phyloP scores from a whole-genome alignment of 2,329 filamentous ascomycete species.

The Aspergillus floridensis region DNA sequence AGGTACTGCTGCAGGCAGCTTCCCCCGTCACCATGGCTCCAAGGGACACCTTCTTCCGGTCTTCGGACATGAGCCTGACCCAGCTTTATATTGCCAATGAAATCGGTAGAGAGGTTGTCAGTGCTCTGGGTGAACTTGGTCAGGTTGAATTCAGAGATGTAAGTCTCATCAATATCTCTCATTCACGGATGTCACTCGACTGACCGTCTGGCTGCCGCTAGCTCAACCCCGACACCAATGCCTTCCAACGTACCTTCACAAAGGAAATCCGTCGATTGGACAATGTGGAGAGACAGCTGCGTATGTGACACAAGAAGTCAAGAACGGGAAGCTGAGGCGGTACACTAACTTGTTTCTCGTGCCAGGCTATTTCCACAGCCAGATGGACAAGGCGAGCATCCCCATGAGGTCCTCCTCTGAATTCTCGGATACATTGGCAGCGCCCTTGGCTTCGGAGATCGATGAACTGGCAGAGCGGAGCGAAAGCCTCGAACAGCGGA shows the following conservation, averaged over 20 bases:
- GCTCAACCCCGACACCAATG: constrained; percentile 89
- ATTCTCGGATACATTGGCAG: constrained; percentile 79
- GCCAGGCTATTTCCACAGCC: constrained; percentile 83
- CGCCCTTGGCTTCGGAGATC: constrained; percentile 89
- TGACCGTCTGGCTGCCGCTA: constrained; percentile 40
- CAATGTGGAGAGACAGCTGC: constrained; percentile 96
- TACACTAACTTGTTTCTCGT: not conserved
- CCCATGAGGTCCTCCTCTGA: constrained; percentile 86
- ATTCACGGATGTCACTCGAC: constrained; percentile 3
- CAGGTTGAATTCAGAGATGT: constrained; percentile 98
- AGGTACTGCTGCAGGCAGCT: constrained; percentile 24
- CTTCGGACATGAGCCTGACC: constrained; percentile 99
- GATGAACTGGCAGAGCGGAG: constrained; percentile 92
- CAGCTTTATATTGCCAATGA: constrained; percentile 99
- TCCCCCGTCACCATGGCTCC: constrained; percentile 53
- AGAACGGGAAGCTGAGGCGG: constrained; percentile 9
- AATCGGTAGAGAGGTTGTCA: constrained; percentile 96
- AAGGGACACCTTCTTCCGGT: constrained; percentile 97
- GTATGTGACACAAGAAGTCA: constrained; percentile 54
- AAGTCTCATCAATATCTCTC: constrained; percentile 41
- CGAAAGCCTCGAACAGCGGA: constrained; percentile 86
- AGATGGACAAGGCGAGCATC: constrained; percentile 93
- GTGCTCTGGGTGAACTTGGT: constrained; percentile 91
- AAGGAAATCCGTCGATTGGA: constrained; percentile 96
- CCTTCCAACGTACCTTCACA: constrained; percentile 96